Evolutionary conservation across 2,329 filamentous ascomycete species (phyloP).

Genomic region (Fusarium continuum): DNA sequence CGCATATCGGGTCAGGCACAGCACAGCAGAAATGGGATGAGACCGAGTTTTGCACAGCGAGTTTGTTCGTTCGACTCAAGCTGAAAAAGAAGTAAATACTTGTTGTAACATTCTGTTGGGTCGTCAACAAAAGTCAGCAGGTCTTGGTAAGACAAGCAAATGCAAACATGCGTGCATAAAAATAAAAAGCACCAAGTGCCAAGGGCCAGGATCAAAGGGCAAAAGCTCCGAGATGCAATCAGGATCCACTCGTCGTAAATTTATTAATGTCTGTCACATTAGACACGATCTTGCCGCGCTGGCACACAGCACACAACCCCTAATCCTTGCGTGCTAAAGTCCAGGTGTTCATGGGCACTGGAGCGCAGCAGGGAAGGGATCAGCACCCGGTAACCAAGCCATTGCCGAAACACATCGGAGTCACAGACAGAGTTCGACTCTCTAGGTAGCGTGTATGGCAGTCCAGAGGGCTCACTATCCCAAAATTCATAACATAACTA

Average conservation of each 20-base stretch:
- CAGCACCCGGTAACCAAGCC: neutral
- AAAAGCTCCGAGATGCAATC: neutral
- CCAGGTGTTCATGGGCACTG: neutral
- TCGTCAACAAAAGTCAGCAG: too few species aligned
- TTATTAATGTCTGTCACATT: too few species aligned
- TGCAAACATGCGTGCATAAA: neutral
- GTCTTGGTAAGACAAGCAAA: too few species aligned
- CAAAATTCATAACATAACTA: too few species aligned
- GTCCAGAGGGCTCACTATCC: too few species aligned
- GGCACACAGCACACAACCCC: conserved; percentile 1
- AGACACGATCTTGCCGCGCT: conserved; percentile 13
- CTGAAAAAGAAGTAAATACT: too few species aligned
- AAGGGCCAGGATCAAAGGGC: neutral
- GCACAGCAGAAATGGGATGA: neutral
- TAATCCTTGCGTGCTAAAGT: conserved; percentile 6
- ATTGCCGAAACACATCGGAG: conserved; percentile 21
- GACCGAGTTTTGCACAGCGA: too few species aligned
- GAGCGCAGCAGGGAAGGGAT: neutral
- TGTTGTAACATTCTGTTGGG: too few species aligned
- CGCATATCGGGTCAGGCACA: conserved; percentile 4
- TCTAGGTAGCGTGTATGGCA: too few species aligned
- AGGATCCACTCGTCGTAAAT: neutral
- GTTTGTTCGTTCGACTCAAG: neutral
- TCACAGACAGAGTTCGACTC: too few species aligned
- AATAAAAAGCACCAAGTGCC: neutral